Conservation (phyloP, 108 stramenopile species). For the Epipyxis sp. region DNA sequence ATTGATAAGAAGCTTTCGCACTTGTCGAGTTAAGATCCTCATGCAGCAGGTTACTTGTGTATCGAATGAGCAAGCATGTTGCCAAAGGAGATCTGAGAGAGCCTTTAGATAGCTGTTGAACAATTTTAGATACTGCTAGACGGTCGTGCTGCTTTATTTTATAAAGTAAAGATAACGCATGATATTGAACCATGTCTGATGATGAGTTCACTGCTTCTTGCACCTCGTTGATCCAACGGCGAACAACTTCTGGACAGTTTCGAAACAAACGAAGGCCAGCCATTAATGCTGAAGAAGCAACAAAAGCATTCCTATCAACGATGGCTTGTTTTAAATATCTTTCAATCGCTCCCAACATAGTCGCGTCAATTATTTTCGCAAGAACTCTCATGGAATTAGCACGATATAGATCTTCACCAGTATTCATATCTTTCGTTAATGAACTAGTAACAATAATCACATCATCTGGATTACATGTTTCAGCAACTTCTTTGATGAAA, state of each 20-base stretch:
- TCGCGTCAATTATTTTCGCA: slow-evolving; percentile 91
- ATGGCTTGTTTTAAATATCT: slow-evolving; percentile 97
- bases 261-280: slow-evolving; percentile 54
- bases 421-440: slow-evolving; percentile 98
- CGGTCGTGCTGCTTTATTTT: slow-evolving; percentile 93
- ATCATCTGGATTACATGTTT: slow-evolving; percentile 94
- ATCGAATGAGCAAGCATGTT: slow-evolving; percentile 87
- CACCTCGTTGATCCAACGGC: slow-evolving; percentile 72
- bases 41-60: slow-evolving; percentile 72
- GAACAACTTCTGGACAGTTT: slow-evolving; percentile 50
- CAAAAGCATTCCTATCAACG: slow-evolving; percentile 89
- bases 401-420: slow-evolving; percentile 91
- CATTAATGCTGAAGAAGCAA: slow-evolving; percentile 89
- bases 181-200: slow-evolving; percentile 98
- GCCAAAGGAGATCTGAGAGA: slow-evolving; percentile 84
- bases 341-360: slow-evolving; percentile 97
- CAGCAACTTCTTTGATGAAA: slow-evolving; percentile 99
- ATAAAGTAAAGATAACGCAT: slow-evolving; percentile 97
- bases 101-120: slow-evolving; percentile 66
- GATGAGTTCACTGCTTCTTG: slow-evolving; percentile 80
- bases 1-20: slow-evolving; percentile 78
- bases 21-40: slow-evolving; percentile 59
- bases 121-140: slow-evolving; percentile 90
- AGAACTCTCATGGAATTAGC: slow-evolving; percentile 96
- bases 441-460: slow-evolving; percentile 97